phyloP scores from a whole-genome alignment of 192 early-diverging fungal species.

The Mortierella claussenii region DNA sequence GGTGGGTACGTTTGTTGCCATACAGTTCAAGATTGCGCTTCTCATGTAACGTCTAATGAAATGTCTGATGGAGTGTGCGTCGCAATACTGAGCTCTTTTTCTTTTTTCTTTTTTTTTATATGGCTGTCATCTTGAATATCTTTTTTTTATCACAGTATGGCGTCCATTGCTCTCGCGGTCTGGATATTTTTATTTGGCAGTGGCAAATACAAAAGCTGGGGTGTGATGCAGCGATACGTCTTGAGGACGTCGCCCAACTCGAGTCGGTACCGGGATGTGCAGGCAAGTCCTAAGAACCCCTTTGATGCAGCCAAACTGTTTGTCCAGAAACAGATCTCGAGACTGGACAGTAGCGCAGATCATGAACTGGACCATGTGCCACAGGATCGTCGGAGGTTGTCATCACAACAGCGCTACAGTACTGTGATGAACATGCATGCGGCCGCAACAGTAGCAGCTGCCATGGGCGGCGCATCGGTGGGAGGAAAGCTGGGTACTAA shows the following conservation, averaged over 20 bases:
- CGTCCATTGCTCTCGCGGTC: conserved; percentile 32
- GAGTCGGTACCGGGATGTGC: not conserved
- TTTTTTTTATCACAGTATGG: conserved; percentile 31
- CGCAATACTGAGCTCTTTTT: too few species aligned
- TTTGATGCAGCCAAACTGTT: conserved; percentile 1
- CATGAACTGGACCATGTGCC: conserved; percentile 27
- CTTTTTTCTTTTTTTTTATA: not conserved
- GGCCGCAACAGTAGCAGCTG: conserved; percentile 2
- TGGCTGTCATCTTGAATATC: not conserved
- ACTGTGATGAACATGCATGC: conserved; percentile 11
- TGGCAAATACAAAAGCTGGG: conserved; percentile 55
- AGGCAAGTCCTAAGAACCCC: not conserved
- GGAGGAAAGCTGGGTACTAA: not conserved
- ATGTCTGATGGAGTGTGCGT: too few species aligned
- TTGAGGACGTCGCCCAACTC: conserved; percentile 48
- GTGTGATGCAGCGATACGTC: conserved; percentile 48
- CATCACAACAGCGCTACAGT: conserved; percentile 16
- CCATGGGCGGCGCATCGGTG: not conserved
- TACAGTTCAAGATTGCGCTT: too few species aligned
- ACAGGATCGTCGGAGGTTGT: conserved; percentile 10
- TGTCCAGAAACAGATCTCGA: conserved; percentile 4
- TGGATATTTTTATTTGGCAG: conserved; percentile 53
- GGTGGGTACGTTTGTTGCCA: conserved; percentile 41
- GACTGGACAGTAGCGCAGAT: conserved; percentile 22
- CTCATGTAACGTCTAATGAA: too few species aligned